phyloP scores from a whole-genome alignment of 73 alveolate genomes.

The Uronychia binucleata region DNA sequence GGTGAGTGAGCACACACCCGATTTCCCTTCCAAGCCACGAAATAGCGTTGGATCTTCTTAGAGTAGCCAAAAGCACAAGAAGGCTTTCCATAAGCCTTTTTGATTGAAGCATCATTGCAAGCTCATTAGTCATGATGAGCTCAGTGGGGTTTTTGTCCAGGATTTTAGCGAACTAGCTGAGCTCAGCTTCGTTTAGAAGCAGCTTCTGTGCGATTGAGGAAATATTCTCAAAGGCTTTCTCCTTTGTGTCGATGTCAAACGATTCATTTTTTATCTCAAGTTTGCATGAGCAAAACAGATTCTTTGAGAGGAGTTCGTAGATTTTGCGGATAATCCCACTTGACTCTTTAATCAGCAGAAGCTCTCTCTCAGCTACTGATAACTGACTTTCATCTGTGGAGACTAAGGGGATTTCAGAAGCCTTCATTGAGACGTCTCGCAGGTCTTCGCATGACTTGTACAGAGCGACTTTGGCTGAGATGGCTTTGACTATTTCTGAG shows the following conservation, averaged over 20 bases:
- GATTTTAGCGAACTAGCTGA: background rate
- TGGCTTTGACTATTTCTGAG: background rate
- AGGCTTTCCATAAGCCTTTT: background rate
- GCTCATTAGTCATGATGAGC: background rate
- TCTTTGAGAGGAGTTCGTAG: background rate
- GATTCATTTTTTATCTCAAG: background rate
- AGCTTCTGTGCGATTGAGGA: background rate
- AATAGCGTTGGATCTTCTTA: background rate
- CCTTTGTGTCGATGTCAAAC: background rate
- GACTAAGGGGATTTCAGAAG: background rate
- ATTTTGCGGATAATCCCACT: background rate
- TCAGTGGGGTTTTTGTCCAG: background rate
- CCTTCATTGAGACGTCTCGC: background rate
- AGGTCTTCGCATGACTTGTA: background rate
- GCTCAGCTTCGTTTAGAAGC: background rate
- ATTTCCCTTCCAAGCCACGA: background rate
- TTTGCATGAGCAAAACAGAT: background rate
- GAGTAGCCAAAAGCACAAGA: background rate
- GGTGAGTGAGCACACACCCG: background rate
- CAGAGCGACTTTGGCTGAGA: background rate
- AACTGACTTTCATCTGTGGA: background rate
- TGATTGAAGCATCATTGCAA: background rate
- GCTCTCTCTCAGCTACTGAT: background rate
- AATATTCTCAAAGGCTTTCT: background rate
- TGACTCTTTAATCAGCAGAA: background rate